Evolutionary conservation across 1,284 basidiomycete genomes (phyloP).

Genomic region (Bondarzewia mesenterica): DNA sequence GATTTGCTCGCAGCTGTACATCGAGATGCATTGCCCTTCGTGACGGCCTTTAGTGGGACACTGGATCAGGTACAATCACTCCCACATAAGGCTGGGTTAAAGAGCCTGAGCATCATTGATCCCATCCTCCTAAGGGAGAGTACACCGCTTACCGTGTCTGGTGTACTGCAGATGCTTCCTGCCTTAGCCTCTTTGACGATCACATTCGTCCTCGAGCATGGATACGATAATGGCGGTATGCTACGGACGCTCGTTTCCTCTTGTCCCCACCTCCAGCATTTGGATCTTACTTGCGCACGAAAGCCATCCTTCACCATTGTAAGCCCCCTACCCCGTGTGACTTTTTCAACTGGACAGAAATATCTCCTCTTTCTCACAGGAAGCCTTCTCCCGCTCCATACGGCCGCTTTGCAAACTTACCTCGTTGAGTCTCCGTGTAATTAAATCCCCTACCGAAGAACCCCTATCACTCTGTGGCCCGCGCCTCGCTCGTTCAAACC

Average conservation of each 20-base stretch:
- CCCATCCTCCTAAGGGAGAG: slow-evolving; percentile 58
- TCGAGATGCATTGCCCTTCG: slow-evolving; percentile 34
- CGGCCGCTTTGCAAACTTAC: slow-evolving; percentile 53
- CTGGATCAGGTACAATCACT: slow-evolving; percentile 56
- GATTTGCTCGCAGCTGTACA: slow-evolving; percentile 41
- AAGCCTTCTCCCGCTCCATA: slow-evolving; percentile 28
- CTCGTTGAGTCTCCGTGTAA: slow-evolving; percentile 50
- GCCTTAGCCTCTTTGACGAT: slow-evolving; percentile 49
- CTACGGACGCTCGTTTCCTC: slow-evolving; percentile 54
- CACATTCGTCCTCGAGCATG: slow-evolving; percentile 58
- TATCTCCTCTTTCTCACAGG: slow-evolving; percentile 16
- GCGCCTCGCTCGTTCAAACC: slow-evolving; percentile 54
- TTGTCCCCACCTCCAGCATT: slow-evolving; percentile 52
- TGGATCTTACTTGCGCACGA: slow-evolving; percentile 57
- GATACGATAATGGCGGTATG: slow-evolving; percentile 62
- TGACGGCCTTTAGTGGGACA: slow-evolving; percentile 53
- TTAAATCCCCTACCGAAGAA: slow-evolving; percentile 58
- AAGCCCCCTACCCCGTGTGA: slow-evolving; percentile 17
- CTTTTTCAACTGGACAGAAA: too few species aligned
- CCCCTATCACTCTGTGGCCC: slow-evolving; percentile 46
- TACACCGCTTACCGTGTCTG: slow-evolving; percentile 49
- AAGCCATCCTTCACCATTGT: slow-evolving; percentile 66
- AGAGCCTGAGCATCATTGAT: slow-evolving; percentile 44
- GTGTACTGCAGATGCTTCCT: slow-evolving; percentile 45
- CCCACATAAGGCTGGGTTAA: slow-evolving; percentile 24